A percentile compares a stretch with the other conserved stretches of the same genome.
These are phyloP conservation scores for Candida hungchunana DNA, from an alignment of 805 yeast species.

Conservation along the genomic window DNA sequence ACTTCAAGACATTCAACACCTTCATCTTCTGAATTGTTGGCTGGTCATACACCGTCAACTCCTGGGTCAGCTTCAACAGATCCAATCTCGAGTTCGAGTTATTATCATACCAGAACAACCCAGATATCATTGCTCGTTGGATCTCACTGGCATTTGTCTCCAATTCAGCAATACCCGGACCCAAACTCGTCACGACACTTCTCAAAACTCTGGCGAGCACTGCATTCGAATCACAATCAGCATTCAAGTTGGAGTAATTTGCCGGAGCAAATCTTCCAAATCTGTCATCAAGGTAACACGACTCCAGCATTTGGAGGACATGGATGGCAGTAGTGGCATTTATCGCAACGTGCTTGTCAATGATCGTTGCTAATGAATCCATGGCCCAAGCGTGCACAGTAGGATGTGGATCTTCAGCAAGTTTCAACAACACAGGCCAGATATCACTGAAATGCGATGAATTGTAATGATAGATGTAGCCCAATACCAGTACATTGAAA, in stretches of 20 bases:
- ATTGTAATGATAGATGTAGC: constrained; percentile 40
- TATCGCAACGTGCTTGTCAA: constrained; percentile 51
- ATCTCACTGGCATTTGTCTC: constrained; percentile 26
- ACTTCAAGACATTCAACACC: constrained; percentile 31
- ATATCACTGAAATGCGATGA: constrained; percentile 41
- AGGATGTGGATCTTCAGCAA: constrained; percentile 81
- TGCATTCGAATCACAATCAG: constrained; percentile 40
- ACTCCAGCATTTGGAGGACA: constrained; percentile 37
- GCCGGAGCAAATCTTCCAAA: constrained; percentile 43
- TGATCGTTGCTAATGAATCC: constrained; percentile 49
- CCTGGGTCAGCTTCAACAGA: constrained; percentile 40
- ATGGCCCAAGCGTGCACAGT: constrained; percentile 72
- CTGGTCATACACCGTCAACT: constrained; percentile 43
- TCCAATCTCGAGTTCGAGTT: constrained; percentile 31
- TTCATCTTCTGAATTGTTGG: constrained; percentile 27
- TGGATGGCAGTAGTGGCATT: constrained; percentile 40
- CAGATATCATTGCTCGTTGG: constrained; percentile 36
- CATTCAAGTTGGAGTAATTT: constrained; percentile 46
- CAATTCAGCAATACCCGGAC: constrained; percentile 48
- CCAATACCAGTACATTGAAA: constrained; percentile 47
- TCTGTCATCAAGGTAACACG: constrained; percentile 40
- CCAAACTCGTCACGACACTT: constrained; percentile 45
- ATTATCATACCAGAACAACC: constrained; percentile 31
- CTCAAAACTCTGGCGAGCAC: constrained; percentile 41
- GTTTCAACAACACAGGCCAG: constrained; percentile 52